Base-by-base conservation (phyloP, 2,329 filamentous ascomycete genomes). In the Mycosphaerelloides madeirae region DNA sequence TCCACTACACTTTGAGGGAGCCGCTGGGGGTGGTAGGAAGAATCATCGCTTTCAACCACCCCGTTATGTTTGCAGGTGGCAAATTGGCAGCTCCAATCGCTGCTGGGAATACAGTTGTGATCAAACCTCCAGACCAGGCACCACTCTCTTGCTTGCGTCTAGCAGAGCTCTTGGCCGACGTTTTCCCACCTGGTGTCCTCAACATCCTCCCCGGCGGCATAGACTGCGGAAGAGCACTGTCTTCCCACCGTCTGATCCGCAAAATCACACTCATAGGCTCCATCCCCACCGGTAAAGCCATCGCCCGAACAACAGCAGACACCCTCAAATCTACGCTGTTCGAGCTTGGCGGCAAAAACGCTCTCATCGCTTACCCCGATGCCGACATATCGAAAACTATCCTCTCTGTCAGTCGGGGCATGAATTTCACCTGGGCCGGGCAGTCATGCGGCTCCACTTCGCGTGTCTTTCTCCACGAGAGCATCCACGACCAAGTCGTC, bases 21-120 rank as follows among this genome's bases (percentile, higher is more conserved):
- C 75, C 79, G 0, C 71, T 80, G 1, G 80, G 79, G 1, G 78
- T 82, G 2, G 76, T 79, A 0, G 75, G 69, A 1, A 72, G 75
- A 38, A 74, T 81, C 48, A 78, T 77, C 1, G 75, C 77, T 0
- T 81, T 78, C 61, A 81, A 81, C 57, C 76, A 79, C 49, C 77
- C 77, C 2, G 65, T 80, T 18, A 68, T 80, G 34, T 79, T 79
- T 50, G 75, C 75, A 2, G 75, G 77, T 35, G 78, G 77, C 2
- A 66, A 67, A 49, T 50, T 65, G 28, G 63, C 58, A 7, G 59
- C 65, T 12, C 59, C 64, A 6, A 48, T 66, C 12, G 64, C 61
- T 12, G 61, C 60, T 2, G 64, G 65, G 3, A 67, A 67, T 44
- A 57, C 56, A 28, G 60, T 66, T n/a, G 59, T 66, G 35, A 54